Evolutionary conservation across 2,329 filamentous ascomycete species (phyloP), one percentile per base, ranked within the genome.

Genomic region (Calonectria leucothoes): DNA sequence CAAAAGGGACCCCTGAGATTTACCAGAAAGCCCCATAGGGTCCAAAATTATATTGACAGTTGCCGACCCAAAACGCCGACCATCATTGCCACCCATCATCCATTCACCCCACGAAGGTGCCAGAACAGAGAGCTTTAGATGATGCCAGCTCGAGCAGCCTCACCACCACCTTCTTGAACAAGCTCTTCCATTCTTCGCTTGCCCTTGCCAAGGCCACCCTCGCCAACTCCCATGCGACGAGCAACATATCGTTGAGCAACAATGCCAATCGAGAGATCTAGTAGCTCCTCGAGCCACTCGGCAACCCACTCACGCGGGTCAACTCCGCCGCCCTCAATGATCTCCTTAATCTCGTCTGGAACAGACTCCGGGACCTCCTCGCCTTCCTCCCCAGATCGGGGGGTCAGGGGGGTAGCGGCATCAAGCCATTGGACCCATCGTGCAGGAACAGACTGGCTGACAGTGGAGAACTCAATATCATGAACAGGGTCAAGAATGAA

Each of bases 251-350:
- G 90, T 89, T 99, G 97, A 3, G 97, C 97, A 4, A 98, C 93
- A 10, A 98, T 88, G 23, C 97, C 96, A 0, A 97, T 91, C 4
- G 92, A 91, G 63, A 98, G 87, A 49, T 89, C 92, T 37, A 99
- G 88, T 0, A 93, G 87, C 86, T 98, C 96, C 86, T 98, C 96
- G 59, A 99, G 90, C 97, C 97, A 99, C 84, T 98, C 97, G 4
- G 96, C 94, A 45, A 98, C 94, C 97, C 97, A 99, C 84, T 99
- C 97, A 71, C 97, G 90, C 0, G 97, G 97, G 82, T 99, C 97
- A 2, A 98, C 95, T 59, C 91, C 91, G 11, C 91, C 92, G 55
- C 86, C 86, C 80, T 92, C 91, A 49, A 99, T 91, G 75, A 98
- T 98, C 77, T 96, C 94, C 27, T 91, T 89, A 79, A 99, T 98